These are phyloP conservation scores for Lathyrus tuberosus DNA, from an alignment of 306 rosid genomes.

Conservation along the genomic window DNA sequence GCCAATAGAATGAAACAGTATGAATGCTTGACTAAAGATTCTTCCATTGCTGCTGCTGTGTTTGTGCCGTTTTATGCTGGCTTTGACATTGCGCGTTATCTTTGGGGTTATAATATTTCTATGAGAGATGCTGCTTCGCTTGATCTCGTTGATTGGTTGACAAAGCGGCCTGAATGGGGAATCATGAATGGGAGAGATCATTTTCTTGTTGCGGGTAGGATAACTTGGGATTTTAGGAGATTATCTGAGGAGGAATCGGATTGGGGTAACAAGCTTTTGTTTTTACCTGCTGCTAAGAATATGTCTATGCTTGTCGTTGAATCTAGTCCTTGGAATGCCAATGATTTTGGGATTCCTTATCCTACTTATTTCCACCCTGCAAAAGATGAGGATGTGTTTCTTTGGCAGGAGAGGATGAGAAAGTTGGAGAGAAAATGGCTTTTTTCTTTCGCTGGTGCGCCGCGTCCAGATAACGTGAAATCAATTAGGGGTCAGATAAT, in stretches of 20 bases:
- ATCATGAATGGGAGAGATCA: slow-evolving; percentile 93
- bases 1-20: slow-evolving; percentile 91
- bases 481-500: slow-evolving; percentile 92
- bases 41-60: slow-evolving; percentile 84
- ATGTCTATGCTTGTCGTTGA: slow-evolving; percentile 99
- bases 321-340: slow-evolving; percentile 99
- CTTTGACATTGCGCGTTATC: slow-evolving; percentile 87
- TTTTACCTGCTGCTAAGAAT: slow-evolving; percentile 90
- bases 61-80: slow-evolving; percentile 99
- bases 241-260: slow-evolving; percentile 64
- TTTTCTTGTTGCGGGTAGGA: slow-evolving; percentile 96
- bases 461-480: slow-evolving; percentile 82
- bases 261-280: slow-evolving; percentile 97
- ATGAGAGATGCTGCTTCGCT: slow-evolving; percentile 83
- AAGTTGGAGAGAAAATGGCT: slow-evolving; percentile 67
- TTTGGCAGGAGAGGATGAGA: slow-evolving; percentile 68
- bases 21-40: slow-evolving; percentile 76
- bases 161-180: slow-evolving; percentile 80
- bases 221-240: slow-evolving; percentile 97
- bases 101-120: slow-evolving; percentile 89
- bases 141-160: slow-evolving; percentile 81
- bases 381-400: slow-evolving; percentile 74
- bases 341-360: slow-evolving; percentile 94
- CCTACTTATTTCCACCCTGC: slow-evolving; percentile 98
- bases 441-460: slow-evolving; percentile 96